These are phyloP conservation scores for Pseudogymnoascus sp. DNA, from an alignment of 2,329 filamentous ascomycete genomes.

Conservation along the genomic window DNA sequence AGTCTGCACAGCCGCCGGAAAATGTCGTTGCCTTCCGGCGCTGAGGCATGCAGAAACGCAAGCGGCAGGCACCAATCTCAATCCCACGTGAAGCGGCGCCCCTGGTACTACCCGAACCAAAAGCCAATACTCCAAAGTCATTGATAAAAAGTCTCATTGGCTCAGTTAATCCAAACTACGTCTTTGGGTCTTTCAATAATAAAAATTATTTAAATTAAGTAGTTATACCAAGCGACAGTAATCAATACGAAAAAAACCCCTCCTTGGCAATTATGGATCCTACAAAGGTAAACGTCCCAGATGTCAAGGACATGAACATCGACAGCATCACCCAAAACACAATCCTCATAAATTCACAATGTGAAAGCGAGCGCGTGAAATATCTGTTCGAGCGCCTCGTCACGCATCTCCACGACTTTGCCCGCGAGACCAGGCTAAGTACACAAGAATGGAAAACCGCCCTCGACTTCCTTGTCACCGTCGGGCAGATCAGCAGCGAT, in stretches of 20 bases:
- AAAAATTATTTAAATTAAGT: not conserved
- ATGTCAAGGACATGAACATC: conserved; percentile 63
- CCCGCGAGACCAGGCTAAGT: conserved; percentile 68
- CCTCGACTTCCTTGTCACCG: conserved; percentile 62
- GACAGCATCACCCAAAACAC: conserved; percentile 77
- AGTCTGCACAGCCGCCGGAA: not conserved
- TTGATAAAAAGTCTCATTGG: not conserved
- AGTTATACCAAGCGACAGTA: not conserved
- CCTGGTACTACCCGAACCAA: not conserved
- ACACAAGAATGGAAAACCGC: conserved; percentile 73
- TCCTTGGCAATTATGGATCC: conserved; percentile 33
- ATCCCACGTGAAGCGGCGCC: not conserved
- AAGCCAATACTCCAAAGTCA: not conserved
- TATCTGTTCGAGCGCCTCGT: conserved; percentile 69
- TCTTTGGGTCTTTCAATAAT: not conserved
- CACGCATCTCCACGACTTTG: conserved; percentile 74
- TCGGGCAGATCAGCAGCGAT: conserved; percentile 66
- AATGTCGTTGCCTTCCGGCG: not conserved
- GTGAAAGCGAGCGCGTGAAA: conserved; percentile 55
- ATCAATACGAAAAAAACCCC: not conserved
- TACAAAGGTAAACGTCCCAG: conserved; percentile 39
- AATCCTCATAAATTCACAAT: conserved; percentile 66
- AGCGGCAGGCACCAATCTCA: not conserved
- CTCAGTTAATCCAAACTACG: not conserved
- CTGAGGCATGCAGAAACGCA: too few relatives aligned